phyloP scores from a whole-genome alignment of 768 basidiomycete species.

The Podaxis rugospora region DNA sequence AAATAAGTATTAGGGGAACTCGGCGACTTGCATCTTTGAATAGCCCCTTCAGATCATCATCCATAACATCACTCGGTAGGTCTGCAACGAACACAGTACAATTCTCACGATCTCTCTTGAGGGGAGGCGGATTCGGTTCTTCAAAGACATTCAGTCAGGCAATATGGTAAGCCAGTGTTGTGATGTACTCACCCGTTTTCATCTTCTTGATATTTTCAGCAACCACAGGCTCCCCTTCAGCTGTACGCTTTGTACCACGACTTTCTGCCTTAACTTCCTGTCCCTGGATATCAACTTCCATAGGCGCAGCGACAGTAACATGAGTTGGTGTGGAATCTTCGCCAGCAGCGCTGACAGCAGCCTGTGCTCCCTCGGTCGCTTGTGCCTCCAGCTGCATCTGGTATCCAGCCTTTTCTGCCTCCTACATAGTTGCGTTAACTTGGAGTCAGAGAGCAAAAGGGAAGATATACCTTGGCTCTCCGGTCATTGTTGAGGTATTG shows the following conservation, averaged over 20 bases:
- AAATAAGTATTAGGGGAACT: not conserved
- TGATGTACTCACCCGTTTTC: constrained; percentile 43
- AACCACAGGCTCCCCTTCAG: constrained; percentile 42
- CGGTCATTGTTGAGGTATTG: constrained; percentile 56
- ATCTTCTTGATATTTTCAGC: constrained; percentile 53
- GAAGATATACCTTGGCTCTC: constrained; percentile 50
- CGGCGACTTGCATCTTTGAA: constrained; percentile 76
- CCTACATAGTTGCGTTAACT: constrained; percentile 31
- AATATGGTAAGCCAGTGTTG: not conserved
- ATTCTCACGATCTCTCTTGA: constrained; percentile 95
- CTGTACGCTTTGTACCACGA: constrained; percentile 56
- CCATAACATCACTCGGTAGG: constrained; percentile 49
- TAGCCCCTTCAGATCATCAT: constrained; percentile 62
- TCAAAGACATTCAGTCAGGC: not conserved
- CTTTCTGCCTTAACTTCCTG: constrained; percentile 16
- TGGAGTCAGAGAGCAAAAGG: not conserved
- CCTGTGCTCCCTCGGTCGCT: constrained; percentile 34
- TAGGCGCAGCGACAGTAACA: constrained; percentile 21
- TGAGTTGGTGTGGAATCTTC: constrained; percentile 37
- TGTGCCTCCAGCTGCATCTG: constrained; percentile 3
- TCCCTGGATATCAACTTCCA: constrained; percentile 7
- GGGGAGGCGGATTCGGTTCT: constrained; percentile 42
- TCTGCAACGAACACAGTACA: constrained; percentile 85
- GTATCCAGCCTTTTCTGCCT: constrained; percentile 50
- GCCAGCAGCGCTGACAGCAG: constrained; percentile 41